Evolutionary conservation across 257 asterid genomes (phyloP).

Genomic region (Linderniella brevidens): DNA sequence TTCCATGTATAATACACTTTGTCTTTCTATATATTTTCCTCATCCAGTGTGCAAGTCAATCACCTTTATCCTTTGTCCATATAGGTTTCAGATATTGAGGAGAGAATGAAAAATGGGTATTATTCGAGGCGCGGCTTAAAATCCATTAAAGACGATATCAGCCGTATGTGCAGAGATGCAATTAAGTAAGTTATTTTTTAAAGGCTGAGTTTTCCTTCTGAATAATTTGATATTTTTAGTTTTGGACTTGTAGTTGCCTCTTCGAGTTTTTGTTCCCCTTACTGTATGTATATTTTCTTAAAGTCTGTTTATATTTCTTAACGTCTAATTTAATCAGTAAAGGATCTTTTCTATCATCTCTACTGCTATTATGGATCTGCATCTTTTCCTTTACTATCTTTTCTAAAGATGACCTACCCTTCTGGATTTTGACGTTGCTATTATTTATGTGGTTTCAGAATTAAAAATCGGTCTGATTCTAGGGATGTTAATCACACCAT

Average conservation of each 20-base stretch:
- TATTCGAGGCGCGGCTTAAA: constrained; percentile 74
- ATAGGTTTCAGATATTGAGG: constrained; percentile 70
- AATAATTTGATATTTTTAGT: no score
- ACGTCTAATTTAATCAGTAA: no score
- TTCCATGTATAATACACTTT: no score
- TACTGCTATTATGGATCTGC: no score
- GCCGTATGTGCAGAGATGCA: constrained; percentile 86
- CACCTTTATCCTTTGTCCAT: constrained; percentile 9
- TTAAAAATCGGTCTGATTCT: constrained; percentile 46
- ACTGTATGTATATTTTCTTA: no score
- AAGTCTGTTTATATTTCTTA: no score
- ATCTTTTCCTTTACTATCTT: no score
- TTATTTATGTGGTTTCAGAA: constrained; percentile 27
- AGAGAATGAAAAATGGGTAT: constrained; percentile 70
- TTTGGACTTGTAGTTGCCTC: no score
- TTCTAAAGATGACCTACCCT: no score
- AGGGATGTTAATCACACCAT: constrained; percentile 52
- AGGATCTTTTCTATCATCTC: no score
- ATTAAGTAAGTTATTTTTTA: constrained; percentile 52
- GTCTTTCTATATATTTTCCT: background rate
- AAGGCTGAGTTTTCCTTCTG: constrained; percentile 8
- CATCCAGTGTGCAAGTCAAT: constrained; percentile 6
- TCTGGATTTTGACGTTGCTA: background rate
- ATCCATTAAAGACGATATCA: constrained; percentile 73
- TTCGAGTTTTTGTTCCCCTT: no score